Percentiles rank a stretch among this genome's conserved stretches.
Evolutionary conservation across 2,329 filamentous ascomycete genomes (phyloP).

Genomic region (Aureobasidium sp.): DNA sequence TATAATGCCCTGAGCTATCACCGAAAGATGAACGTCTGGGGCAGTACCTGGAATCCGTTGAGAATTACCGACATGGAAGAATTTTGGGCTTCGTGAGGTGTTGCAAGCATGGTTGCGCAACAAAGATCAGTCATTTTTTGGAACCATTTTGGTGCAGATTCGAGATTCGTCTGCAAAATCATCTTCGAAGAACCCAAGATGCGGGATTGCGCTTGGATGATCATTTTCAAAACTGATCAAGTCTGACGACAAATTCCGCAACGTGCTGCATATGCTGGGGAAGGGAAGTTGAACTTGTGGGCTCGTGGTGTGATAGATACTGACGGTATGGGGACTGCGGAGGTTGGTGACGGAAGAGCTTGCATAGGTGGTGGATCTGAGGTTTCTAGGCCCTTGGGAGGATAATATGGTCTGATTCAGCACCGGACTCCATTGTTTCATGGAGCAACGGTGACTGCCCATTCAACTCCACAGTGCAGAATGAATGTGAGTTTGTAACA

Average conservation of each 20-base stretch:
- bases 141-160: not conserved
- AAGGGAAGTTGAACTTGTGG: not conserved
- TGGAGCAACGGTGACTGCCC: not conserved
- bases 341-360: not conserved
- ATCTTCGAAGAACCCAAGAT: not conserved
- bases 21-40: not conserved
- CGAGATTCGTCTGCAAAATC: not conserved
- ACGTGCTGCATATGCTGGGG: slow-evolving; percentile 4
- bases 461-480: not conserved
- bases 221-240: not conserved
- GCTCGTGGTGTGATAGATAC: slow-evolving; percentile 1
- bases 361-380: not conserved
- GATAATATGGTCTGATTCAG: not conserved
- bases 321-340: not conserved
- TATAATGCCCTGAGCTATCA: not conserved
- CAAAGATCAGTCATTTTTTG: not conserved
- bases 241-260: slow-evolving; percentile 1
- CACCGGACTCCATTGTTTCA: slow-evolving; percentile 9
- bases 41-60: not conserved
- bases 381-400: not conserved
- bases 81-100: not conserved
- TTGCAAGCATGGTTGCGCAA: not conserved
- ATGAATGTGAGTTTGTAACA: not conserved
- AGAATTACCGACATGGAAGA: not conserved
- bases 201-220: not conserved